Percentiles rank a stretch among this genome's conserved stretches.
phyloP scores from a whole-genome alignment of 164 flowering plant species.

The Aristolochia fimbriata region DNA sequence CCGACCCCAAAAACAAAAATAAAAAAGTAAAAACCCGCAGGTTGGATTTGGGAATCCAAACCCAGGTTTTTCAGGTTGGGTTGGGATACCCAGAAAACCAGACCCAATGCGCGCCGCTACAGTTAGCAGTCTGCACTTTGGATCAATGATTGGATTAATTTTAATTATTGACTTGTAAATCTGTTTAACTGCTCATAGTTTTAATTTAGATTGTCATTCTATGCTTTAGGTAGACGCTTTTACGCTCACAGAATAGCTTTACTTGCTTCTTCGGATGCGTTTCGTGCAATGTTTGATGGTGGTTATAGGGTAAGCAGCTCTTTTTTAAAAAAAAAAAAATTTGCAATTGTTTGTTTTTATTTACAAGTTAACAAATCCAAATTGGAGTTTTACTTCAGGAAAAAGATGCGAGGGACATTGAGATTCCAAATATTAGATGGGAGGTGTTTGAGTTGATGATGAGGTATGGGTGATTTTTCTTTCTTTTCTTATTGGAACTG shows the following conservation, averaged over 20 bases:
- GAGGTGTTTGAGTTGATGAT: constrained; percentile 71
- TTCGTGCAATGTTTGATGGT: constrained; percentile 99
- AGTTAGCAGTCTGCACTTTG: neutral
- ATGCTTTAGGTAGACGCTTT: constrained; percentile 58
- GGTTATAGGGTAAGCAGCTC: constrained; percentile 71
- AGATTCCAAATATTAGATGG: constrained; percentile 94
- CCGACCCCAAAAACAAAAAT: too few species aligned
- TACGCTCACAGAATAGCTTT: constrained; percentile 92
- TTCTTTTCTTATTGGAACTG: neutral
- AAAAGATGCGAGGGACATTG: constrained; percentile 89
- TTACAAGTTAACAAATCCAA: too few species aligned
- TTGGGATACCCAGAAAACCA: too few species aligned
- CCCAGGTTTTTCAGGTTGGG: too few species aligned
- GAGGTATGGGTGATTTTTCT: constrained; percentile 31
- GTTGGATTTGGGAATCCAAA: too few species aligned
- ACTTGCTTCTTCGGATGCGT: constrained; percentile 97
- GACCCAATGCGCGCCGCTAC: too few species aligned
- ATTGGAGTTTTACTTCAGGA: constrained; percentile 40
- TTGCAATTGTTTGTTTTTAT: too few species aligned
- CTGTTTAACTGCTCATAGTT: neutral
- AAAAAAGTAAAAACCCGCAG: too few species aligned
- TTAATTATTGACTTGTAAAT: neutral
- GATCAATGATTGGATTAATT: neutral
- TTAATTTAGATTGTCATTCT: neutral
- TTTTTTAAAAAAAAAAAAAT: too few species aligned